These are phyloP conservation scores for Carex littledalei DNA, from an alignment of 176 grass and related monocot species.

Conservation along the genomic window DNA sequence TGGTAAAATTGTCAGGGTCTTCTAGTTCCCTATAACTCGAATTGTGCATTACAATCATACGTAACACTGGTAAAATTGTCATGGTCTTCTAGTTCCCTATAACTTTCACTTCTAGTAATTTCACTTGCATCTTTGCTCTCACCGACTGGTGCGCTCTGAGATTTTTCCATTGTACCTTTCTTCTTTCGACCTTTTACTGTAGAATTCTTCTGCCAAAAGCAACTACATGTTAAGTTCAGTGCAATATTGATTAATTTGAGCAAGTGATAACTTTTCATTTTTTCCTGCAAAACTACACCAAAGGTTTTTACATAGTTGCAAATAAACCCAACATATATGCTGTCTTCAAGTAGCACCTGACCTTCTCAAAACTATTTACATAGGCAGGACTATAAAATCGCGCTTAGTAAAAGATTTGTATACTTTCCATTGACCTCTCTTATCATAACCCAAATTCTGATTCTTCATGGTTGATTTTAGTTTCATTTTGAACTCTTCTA, in stretches of 20 bases:
- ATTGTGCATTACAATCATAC: constrained; percentile 31
- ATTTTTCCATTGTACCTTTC: constrained; percentile 34
- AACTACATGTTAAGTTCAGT: constrained; percentile 22
- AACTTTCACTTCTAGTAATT: constrained; percentile 26
- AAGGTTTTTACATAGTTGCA: background rate
- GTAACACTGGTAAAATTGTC: background rate
- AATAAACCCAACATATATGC: background rate
- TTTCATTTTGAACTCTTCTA: background rate
- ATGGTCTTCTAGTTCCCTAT: constrained; percentile 21
- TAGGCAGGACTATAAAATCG: background rate
- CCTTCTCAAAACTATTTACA: background rate
- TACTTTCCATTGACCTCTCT: background rate
- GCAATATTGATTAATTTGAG: background rate
- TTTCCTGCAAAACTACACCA: background rate
- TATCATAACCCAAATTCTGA: background rate
- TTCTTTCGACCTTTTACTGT: constrained; percentile 33
- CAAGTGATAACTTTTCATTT: background rate
- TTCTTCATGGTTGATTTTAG: background rate
- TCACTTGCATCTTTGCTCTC: constrained; percentile 31
- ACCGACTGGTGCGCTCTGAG: constrained; percentile 21
- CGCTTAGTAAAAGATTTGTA: background rate
- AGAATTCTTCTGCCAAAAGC: constrained; percentile 44
- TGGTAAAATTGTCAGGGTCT: too few species aligned
- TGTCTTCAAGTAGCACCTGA: background rate
- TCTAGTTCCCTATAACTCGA: constrained; percentile 9